Evolutionary conservation across 2,329 filamentous ascomycete genomes (phyloP).

Genomic region (Paecilomyces fulvus): DNA sequence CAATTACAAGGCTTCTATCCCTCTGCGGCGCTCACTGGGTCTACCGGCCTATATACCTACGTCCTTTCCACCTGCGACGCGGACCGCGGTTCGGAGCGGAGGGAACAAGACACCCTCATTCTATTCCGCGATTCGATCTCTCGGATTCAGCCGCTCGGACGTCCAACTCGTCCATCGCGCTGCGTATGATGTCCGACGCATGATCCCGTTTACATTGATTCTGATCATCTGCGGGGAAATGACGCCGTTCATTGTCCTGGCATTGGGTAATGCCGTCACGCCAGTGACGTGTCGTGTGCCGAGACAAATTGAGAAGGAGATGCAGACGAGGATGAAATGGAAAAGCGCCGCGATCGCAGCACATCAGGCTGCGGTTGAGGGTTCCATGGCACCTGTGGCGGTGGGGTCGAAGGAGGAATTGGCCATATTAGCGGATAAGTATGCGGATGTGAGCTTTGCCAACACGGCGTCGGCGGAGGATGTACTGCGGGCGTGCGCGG

Average conservation of each 20-base stretch:
- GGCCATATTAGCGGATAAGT: conserved; percentile 14
- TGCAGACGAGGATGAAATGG: conserved; percentile 43
- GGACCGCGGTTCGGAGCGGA: background rate
- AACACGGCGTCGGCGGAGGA: conserved; percentile 12
- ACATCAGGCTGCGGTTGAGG: conserved; percentile 10
- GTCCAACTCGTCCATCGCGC: conserved; percentile 64
- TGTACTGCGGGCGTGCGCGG: conserved; percentile 26
- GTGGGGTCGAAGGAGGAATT: conserved; percentile 21
- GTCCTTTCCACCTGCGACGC: conserved; percentile 14
- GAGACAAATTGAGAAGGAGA: conserved; percentile 54
- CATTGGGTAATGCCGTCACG: conserved; percentile 59
- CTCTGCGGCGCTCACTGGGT: conserved; percentile 22
- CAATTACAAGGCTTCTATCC: conserved; percentile 45
- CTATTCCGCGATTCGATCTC: conserved; percentile 7
- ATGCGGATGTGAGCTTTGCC: conserved; percentile 14
- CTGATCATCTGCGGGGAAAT: conserved; percentile 77
- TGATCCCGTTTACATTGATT: conserved; percentile 70
- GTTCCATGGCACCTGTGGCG: conserved; percentile 8
- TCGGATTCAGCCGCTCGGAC: conserved; percentile 51
- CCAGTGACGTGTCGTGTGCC: conserved; percentile 80
- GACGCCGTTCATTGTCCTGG: conserved; percentile 68
- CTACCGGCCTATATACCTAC: conserved; percentile 25
- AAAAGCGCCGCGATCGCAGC: conserved; percentile 18
- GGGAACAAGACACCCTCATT: conserved; percentile 5
- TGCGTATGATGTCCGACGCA: conserved; percentile 62